These are phyloP conservation scores for Raddia guianensis DNA, from an alignment of 176 grass and related monocot species.

Conservation along the genomic window DNA sequence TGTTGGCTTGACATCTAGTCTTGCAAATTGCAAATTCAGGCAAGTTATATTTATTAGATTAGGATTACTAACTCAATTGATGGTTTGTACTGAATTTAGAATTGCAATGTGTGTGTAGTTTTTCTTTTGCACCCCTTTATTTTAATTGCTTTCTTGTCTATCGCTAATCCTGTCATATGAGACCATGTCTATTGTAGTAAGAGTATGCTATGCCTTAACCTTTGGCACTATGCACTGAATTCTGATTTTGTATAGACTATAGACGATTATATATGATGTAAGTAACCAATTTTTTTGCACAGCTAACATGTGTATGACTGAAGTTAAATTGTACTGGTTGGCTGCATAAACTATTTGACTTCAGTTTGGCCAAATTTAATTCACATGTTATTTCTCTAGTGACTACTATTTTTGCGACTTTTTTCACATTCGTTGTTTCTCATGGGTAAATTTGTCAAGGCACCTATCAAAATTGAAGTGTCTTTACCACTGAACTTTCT, in stretches of 20 bases:
- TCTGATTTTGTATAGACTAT: neutral
- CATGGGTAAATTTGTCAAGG: neutral
- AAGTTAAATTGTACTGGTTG: neutral
- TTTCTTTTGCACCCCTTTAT: neutral
- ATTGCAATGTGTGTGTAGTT: neutral
- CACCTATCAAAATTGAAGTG: neutral
- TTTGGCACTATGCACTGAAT: neutral
- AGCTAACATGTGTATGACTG: constrained; percentile 7
- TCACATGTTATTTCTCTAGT: neutral
- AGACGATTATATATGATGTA: neutral
- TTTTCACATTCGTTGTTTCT: neutral
- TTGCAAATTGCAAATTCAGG: constrained; percentile 86
- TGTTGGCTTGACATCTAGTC: constrained; percentile 83
- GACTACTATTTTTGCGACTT: neutral
- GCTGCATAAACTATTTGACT: constrained; percentile 2
- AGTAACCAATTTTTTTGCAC: neutral
- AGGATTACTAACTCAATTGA: neutral
- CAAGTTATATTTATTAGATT: constrained; percentile 22
- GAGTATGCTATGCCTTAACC: neutral
- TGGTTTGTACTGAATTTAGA: neutral
- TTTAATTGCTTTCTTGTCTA: neutral
- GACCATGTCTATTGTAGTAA: neutral
- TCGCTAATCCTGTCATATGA: neutral
- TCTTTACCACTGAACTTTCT: neutral
- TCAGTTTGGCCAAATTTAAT: neutral